Evolutionary conservation across 2,329 filamentous ascomycete species (phyloP), one percentile per base, ranked within the genome.

Genomic region (Aspergillus viridinutans): DNA sequence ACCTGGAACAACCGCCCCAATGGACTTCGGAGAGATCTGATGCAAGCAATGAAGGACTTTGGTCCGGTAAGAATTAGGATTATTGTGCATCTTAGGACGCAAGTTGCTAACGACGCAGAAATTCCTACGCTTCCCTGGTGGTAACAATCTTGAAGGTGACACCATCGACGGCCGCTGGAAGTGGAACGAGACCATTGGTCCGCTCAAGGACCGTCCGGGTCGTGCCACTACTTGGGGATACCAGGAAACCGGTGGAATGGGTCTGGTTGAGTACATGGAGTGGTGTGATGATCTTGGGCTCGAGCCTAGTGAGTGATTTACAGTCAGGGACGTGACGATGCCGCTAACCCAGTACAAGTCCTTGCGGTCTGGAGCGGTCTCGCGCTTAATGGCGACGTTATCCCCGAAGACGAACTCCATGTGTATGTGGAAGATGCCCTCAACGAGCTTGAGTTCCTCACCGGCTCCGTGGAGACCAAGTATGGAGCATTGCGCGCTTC

Each of bases 1-100:
- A 83, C 81, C 0, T 83, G 79, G 75, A 82, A 82, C 52, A 65
- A 76, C 58, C 73, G 80, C 20, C 74, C 75, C 53, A 83, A 83
- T 62, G 81, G 81, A 20, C 67, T 82, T 45, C 73, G 80, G 8
- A 69, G 75, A 38, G 81, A 83, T 55, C 70, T 83, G 48, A 79
- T 78, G 50, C 72, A 83, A 58, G 75, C 76, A 1, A 60, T 68
- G 64, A 57, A 58, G 25, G 65, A 66, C 38, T 50, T 68, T 49
- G 59, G 55, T 8, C 65, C 67, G 7, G 66, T 68, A 47, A 59
- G 65, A 56, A 42, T 1, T 25, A 58, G 65, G 57, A 42, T 1
- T 28, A 3, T 48, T 29, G 9, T 20, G 4, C 28, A 14, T 12
- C 21, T 14, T 10, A 45, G 17, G 12, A 10, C 17, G 10, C 10